phyloP scores from a whole-genome alignment of 2,329 filamentous ascomycete genomes.

The Fusarium scirpi region DNA sequence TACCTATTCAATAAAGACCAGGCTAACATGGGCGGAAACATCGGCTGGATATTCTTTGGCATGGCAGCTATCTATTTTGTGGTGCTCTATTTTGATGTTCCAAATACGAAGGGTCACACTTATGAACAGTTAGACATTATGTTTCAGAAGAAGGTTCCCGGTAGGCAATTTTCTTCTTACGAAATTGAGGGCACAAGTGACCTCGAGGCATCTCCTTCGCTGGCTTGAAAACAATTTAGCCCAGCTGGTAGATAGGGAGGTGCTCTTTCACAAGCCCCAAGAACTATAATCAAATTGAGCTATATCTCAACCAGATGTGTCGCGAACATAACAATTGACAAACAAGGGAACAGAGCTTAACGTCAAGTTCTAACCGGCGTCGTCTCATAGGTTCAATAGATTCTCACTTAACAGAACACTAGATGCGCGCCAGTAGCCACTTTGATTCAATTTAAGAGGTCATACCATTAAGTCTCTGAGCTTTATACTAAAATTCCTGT shows the following conservation, averaged over 20 bases:
- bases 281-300: too few species aligned
- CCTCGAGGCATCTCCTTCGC: background rate
- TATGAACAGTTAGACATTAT: conserved; percentile 8
- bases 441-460: too few species aligned
- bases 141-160: conserved; percentile 18
- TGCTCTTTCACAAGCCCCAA: background rate
- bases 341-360: background rate
- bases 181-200: background rate
- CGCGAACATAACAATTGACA: background rate
- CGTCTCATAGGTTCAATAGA: too few species aligned
- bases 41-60: conserved; percentile 11
- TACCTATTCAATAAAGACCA: conserved; percentile 15
- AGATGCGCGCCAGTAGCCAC: too few species aligned
- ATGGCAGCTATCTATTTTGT: conserved; percentile 11
- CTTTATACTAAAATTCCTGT: too few species aligned
- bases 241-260: background rate
- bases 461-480: too few species aligned
- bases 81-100: conserved; percentile 6
- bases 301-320: accelerated
- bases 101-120: conserved; percentile 9
- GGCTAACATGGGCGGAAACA: conserved; percentile 18
- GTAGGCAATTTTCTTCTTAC: background rate
- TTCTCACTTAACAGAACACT: too few species aligned
- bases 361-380: too few species aligned
- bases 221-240: background rate